Percentiles rank a stretch among this genome's conserved stretches.
Conservation (phyloP, 2,329 filamentous ascomycete species). For the Pseudopyrenochaeta lycopersici region DNA sequence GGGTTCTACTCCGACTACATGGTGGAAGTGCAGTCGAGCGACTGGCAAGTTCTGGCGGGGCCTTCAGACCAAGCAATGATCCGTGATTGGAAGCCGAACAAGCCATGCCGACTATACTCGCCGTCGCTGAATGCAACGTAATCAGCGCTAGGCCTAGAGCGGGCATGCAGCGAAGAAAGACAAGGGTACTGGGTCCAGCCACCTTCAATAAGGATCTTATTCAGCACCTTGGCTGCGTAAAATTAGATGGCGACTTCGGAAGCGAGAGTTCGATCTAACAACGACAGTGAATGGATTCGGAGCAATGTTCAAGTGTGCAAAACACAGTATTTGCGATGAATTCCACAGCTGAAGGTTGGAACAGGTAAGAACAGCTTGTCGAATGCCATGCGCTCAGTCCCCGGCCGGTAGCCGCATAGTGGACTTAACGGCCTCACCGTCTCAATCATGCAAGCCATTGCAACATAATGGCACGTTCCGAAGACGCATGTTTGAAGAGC, state of each 20-base stretch:
- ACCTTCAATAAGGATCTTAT: neutral
- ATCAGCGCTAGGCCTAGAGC: slow-evolving; percentile 2
- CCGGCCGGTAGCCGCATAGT: neutral
- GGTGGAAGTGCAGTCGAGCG: neutral
- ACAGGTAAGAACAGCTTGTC: neutral
- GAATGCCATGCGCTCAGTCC: neutral
- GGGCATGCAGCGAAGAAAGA: slow-evolving; percentile 7
- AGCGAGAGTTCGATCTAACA: neutral
- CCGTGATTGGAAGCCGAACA: neutral
- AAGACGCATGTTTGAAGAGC: neutral
- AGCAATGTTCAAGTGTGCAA: neutral
- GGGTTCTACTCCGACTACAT: neutral
- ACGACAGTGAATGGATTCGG: neutral
- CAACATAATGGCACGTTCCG: neutral
- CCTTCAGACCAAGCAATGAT: neutral
- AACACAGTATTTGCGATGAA: neutral
- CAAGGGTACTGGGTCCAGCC: neutral
- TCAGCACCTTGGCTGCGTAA: slow-evolving; percentile 1
- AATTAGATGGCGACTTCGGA: neutral
- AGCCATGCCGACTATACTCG: neutral
- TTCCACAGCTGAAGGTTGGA: neutral
- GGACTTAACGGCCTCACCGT: neutral
- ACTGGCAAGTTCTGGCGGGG: neutral
- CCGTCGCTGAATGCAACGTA: neutral
- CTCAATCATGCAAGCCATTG: neutral